Evolutionary conservation across 495 filamentous ascomycete species (phyloP).

Genomic region (Hypoxylon crocopeplum): DNA sequence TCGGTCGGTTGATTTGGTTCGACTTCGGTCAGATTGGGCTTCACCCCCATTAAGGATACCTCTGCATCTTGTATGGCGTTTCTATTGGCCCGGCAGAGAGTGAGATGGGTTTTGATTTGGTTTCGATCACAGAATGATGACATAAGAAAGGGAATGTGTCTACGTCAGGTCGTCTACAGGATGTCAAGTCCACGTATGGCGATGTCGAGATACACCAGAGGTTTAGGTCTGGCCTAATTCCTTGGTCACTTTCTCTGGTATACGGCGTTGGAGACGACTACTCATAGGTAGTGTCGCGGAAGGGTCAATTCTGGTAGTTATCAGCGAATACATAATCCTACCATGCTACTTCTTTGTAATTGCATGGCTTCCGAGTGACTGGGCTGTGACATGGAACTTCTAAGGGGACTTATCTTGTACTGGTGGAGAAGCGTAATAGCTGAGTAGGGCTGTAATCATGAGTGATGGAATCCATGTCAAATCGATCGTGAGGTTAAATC

Average conservation of each 20-base stretch:
- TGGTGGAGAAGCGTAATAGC: too few relatives aligned
- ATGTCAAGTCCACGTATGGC: too few relatives aligned
- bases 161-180: background rate
- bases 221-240: too few relatives aligned
- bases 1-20: conserved; percentile 15
- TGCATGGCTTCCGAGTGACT: too few relatives aligned
- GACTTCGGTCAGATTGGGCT: conserved; percentile 26
- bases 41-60: conserved; percentile 22
- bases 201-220: too few relatives aligned
- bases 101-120: conserved; percentile 6
- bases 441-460: too few relatives aligned
- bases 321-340: background rate
- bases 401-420: too few relatives aligned
- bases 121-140: too few relatives aligned
- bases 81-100: conserved; percentile 22
- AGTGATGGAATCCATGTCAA: too few relatives aligned
- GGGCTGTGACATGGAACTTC: too few relatives aligned
- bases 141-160: background rate
- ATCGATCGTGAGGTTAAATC: background rate
- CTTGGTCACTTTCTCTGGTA: too few relatives aligned
- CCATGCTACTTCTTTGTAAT: background rate
- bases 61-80: conserved; percentile 33
- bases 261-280: background rate
- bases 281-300: background rate
- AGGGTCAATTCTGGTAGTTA: conserved; percentile 6